Percentiles rank a stretch among this genome's conserved stretches.
phyloP scores from a whole-genome alignment of 2,329 filamentous ascomycete species.

The Cytospora leucostoma region DNA sequence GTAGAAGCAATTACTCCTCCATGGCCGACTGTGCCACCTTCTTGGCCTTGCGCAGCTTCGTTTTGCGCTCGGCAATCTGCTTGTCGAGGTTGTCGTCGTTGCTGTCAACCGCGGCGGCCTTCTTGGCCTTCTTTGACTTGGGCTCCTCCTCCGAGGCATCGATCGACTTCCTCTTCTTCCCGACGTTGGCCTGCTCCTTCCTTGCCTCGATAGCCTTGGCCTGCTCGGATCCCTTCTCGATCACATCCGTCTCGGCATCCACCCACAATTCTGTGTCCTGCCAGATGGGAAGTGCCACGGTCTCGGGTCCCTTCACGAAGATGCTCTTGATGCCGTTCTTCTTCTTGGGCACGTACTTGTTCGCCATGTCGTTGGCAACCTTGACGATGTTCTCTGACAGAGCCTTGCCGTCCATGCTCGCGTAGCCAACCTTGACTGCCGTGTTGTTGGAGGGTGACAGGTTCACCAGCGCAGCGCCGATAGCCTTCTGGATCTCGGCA shows the following conservation, averaged over 20 bases:
- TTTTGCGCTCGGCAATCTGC: constrained; percentile 62
- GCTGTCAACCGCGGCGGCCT: constrained; percentile 40
- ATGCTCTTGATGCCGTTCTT: constrained; percentile 85
- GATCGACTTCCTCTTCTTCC: constrained; percentile 65
- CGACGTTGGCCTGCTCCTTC: constrained; percentile 56
- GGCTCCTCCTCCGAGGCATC: constrained; percentile 34
- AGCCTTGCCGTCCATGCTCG: constrained; percentile 73
- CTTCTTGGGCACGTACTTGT: constrained; percentile 79
- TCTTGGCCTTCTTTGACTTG: constrained; percentile 33
- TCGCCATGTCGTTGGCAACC: constrained; percentile 68
- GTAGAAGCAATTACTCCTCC: constrained; percentile 41
- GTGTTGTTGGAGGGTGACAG: constrained; percentile 78
- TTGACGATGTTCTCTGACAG: constrained; percentile 78
- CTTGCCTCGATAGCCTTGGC: constrained; percentile 46
- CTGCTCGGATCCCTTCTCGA: constrained; percentile 55
- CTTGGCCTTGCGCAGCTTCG: constrained; percentile 61
- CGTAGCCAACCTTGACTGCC: constrained; percentile 75
- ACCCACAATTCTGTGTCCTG: constrained; percentile 89
- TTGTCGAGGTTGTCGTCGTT: constrained; percentile 57
- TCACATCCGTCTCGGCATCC: constrained; percentile 72
- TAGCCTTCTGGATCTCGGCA: constrained; percentile 76
- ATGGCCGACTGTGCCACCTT: constrained; percentile 54
- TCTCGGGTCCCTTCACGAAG: constrained; percentile 89
- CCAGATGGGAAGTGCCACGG: constrained; percentile 91
- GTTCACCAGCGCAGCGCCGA: constrained; percentile 77